These are phyloP conservation scores for Populus hybrid DNA, from an alignment of 441 rosid genomes.

Conservation along the genomic window DNA sequence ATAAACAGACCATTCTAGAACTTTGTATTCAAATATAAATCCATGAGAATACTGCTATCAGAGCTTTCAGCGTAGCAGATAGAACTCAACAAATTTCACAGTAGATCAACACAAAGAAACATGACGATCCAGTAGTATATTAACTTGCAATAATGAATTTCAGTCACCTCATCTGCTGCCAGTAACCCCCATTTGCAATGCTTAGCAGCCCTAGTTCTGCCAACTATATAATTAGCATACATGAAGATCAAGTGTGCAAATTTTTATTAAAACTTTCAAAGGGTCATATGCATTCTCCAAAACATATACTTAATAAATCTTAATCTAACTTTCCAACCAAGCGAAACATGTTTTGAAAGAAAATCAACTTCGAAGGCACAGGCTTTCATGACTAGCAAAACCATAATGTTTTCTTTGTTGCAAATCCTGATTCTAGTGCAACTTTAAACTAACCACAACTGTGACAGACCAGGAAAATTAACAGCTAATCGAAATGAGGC, in stretches of 20 bases:
- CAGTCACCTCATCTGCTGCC: background rate
- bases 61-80: background rate
- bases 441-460: background rate
- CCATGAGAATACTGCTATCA: background rate
- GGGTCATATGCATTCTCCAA: background rate
- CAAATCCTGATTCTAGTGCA: background rate
- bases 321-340: background rate
- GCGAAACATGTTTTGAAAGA: background rate
- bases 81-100: background rate
- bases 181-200: background rate
- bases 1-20: background rate
- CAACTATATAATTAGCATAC: background rate
- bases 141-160: background rate
- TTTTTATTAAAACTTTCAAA: background rate
- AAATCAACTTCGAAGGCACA: background rate
- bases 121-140: background rate
- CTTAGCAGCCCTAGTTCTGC: background rate
- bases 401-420: background rate
- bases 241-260: background rate
- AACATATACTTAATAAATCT: background rate
- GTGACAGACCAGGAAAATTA: background rate
- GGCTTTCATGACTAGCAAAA: background rate
- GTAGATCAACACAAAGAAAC: background rate
- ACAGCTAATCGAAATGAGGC: background rate
- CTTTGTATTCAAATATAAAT: background rate